Conservation (phyloP, 495 filamentous ascomycete species). For the Neurospora terricola region DNA sequence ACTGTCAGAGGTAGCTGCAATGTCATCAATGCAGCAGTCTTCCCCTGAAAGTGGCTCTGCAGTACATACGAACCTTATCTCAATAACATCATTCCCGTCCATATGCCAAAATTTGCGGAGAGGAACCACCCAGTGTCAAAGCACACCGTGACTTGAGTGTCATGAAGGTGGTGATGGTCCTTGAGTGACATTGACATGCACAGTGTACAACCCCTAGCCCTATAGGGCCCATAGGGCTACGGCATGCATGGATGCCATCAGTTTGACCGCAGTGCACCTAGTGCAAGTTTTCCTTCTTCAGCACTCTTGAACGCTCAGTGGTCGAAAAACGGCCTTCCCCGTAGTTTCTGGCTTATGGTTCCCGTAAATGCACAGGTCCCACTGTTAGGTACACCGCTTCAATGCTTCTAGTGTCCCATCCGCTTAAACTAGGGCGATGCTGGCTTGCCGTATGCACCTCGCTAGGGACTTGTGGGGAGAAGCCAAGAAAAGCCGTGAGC, state of each 20-base stretch:
- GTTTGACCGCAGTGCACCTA: not conserved
- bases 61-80: not conserved
- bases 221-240: not conserved
- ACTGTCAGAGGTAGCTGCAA: not conserved
- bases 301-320: not conserved
- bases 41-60: not conserved
- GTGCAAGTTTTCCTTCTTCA: not conserved
- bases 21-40: not conserved
- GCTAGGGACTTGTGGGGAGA: not conserved
- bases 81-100: not conserved
- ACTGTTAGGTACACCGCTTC: not conserved
- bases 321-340: not conserved
- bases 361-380: not conserved
- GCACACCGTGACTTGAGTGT: not conserved
- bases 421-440: not conserved
- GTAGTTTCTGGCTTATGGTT: not conserved
- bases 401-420: not conserved
- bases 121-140: not conserved
- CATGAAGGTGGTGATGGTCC: not conserved
- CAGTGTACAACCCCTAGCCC: not conserved
- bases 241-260: not conserved
- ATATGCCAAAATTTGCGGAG: not conserved
- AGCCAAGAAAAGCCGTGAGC: not conserved
- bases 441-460: not conserved
- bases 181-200: not conserved